Base-by-base conservation (phyloP, 345 rosid genomes). In the Limnanthes douglasii region DNA sequence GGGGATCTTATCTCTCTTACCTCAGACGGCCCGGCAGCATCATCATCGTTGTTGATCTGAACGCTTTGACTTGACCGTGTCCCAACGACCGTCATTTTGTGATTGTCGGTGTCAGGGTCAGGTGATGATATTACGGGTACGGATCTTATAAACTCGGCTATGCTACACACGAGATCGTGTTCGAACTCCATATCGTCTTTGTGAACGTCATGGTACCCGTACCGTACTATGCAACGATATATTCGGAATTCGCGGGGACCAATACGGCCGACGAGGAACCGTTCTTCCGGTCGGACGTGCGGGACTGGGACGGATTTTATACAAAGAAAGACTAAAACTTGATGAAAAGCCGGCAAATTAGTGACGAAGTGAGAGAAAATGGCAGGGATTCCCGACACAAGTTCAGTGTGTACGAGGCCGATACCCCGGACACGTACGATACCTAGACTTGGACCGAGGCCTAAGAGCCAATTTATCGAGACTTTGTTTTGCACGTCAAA, bases 311-410 rank as follows among this genome's bases (percentile, higher is more conserved):
- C 96, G 0, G 99, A 85, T 50, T 92, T 92, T 28, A 85, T 63
- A 55, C 99, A 92, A 47, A 92, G 83, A 50, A 92, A 92, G 34
- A 81, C 80, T 2, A 92, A 64, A 45, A 85, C 86, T 51, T 92
- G 93, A 39, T 90, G 98, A 43, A 90, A 90, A 6, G 98, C 98
- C 5, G 98, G 96, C 46, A 90, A 82, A 62, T 92, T 92, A 41
- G 96, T 81, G 34, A 92, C 94, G 16, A 85, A 85, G 53, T 92
- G 99, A 39, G 99, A 92, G 75, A 85, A 92, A 53, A 92, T 81
- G 1, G 94, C 80, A 0, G 99, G 99, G 55, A 92, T 68, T 41
- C 99, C 99, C 0, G 93, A 70, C 11, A 85, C 96, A 0, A 92
- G 83, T 61, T 85, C 96, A 0, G 96, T 85, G 64, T 92, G 96